Percentiles rank a stretch among this genome's conserved stretches.
Conservation (phyloP, 2,329 filamentous ascomycete species). For the Fusarium algeriense region DNA sequence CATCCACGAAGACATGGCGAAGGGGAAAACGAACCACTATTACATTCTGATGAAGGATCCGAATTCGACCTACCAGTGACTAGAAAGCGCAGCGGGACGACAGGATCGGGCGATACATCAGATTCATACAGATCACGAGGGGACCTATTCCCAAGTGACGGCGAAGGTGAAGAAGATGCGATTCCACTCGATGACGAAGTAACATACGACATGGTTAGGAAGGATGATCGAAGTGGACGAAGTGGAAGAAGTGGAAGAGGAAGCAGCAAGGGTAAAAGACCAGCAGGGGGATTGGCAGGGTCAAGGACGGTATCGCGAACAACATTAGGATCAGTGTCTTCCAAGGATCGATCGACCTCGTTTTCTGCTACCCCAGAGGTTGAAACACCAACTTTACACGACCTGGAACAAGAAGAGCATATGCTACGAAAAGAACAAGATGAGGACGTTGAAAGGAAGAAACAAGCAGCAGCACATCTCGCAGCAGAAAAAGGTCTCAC, state of each 20-base stretch:
- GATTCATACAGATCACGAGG: constrained; percentile 89
- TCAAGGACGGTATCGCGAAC: constrained; percentile 70
- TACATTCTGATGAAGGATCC: constrained; percentile 58
- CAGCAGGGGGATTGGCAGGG: constrained; percentile 50
- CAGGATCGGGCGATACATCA: constrained; percentile 82
- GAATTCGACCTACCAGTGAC: constrained; percentile 49
- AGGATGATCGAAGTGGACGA: constrained; percentile 77
- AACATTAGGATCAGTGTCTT: constrained; percentile 62
- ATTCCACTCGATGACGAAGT: constrained; percentile 95
- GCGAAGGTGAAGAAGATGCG: constrained; percentile 88
- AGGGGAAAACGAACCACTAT: constrained; percentile 77
- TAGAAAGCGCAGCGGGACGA: constrained; percentile 79
- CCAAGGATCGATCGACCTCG: constrained; percentile 50
- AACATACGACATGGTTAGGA: constrained; percentile 81
- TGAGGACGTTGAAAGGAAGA: constrained; percentile 64
- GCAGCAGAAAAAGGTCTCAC: constrained; percentile 64
- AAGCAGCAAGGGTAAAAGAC: constrained; percentile 71
- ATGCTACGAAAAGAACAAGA: constrained; percentile 65
- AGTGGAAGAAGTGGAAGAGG: constrained; percentile 67
- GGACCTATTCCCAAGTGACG: constrained; percentile 90
- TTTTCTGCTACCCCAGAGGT: constrained; percentile 54
- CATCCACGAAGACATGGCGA: constrained; percentile 72
- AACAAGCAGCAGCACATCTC: constrained; percentile 64
- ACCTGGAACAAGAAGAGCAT: constrained; percentile 67
- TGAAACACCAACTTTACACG: constrained; percentile 61